Evolutionary conservation across 2,329 filamentous ascomycete genomes (phyloP), one percentile per base, ranked within the genome.

Genomic region (Mycosphaerella arachidis): DNA sequence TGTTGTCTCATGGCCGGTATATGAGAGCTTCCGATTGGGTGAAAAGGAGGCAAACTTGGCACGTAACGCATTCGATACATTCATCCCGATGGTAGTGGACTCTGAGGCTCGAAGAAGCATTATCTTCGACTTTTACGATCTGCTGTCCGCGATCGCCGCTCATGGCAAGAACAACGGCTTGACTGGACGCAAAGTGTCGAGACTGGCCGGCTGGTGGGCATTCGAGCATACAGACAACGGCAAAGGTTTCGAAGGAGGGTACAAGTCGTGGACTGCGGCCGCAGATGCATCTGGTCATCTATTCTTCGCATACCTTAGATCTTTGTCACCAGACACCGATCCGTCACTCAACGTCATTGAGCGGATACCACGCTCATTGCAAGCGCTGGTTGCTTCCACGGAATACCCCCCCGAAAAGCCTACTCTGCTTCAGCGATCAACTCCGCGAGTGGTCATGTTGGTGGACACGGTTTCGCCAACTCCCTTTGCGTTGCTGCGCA

Each of bases 181-280:
- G 64, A 91, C 92, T 62, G 94, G 94, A 29, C 86, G 92, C 65
- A 97, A 97, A 75, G 83, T 99, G 57, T 97, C 94, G 9, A 86
- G 94, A 66, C 91, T 96, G 83, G 94, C 93, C 45, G 92, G 92
- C 50, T 99, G 94, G 94, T 99, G 94, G 94, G 92, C 93, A 0
- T 99, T 99, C 73, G 93, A 97, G 71, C 91, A 95, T 67, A 84
- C 82, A 51, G 92, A 97, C 72, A 86, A 86, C 6, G 90, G 89
- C 46, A 93, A 89, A 72, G 94, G 94, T 16, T 99, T 99, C 68
- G 94, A 97, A 67, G 91, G 91, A 45, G 92, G 93, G 57, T 99
- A 99, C 76, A 90, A 89, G 71, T 85, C 86, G 48, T 99, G 94
- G 92, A 81, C 88, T 67, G 87, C 80, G 89, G 92, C 93, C 62